Conservation (phyloP, 768 basidiomycete species). For the Daedaleopsis sinensis region DNA sequence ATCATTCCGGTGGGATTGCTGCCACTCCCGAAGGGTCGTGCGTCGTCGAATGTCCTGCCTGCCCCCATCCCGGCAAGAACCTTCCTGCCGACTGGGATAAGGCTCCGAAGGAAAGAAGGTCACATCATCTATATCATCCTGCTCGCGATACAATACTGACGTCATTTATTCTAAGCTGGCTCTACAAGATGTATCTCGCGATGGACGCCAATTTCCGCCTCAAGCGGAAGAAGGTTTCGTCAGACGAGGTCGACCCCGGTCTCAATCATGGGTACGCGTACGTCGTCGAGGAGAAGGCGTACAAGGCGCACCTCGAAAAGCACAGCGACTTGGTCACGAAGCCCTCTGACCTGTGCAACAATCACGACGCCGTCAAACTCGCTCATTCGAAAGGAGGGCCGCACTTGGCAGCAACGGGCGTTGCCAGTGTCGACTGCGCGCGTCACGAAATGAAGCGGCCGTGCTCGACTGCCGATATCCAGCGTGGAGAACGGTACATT, state of each 20-base stretch:
- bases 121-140: too few species aligned
- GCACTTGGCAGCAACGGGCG: constrained; percentile 16
- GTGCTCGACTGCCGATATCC: constrained; percentile 28
- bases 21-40: constrained; percentile 16
- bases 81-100: constrained; percentile 12
- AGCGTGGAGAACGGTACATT: constrained; percentile 32
- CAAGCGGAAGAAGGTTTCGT: constrained; percentile 24
- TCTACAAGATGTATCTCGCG: constrained; percentile 29
- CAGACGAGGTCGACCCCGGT: constrained; percentile 19
- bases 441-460: constrained; percentile 28
- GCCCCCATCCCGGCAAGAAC: constrained; percentile 27
- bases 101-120: too few species aligned
- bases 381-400: constrained; percentile 13
- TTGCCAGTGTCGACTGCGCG: constrained; percentile 17
- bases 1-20: constrained; percentile 21
- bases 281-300: constrained; percentile 27
- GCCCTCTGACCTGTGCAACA: constrained; percentile 14
- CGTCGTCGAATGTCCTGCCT: constrained; percentile 27
- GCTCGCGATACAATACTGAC: too few species aligned
- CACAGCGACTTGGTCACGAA: too few species aligned
- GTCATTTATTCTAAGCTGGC: too few species aligned
- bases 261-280: constrained; percentile 30
- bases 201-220: constrained; percentile 35
- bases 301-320: constrained; percentile 25
- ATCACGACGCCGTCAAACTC: constrained; percentile 16